Base-by-base conservation (phyloP, 805 yeast genomes). In the Yarrowia deformans region DNA sequence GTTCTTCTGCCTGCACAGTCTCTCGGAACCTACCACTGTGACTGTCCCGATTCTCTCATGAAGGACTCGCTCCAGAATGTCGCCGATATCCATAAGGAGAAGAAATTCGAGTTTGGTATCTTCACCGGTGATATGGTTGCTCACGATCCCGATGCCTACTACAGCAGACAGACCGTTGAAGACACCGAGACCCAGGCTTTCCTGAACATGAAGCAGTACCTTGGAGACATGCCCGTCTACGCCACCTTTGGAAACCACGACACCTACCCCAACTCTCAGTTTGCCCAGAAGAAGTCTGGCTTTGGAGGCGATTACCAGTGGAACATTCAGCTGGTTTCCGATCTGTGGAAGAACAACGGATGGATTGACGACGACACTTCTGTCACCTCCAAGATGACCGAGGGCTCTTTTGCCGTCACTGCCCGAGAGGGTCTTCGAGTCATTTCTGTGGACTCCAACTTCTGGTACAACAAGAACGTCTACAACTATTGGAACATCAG, bases 41-140 rank as follows among this genome's bases (percentile, higher is more conserved):
- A 89, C 75, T 79, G 89, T 5, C 92, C 93, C 9, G 87, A 84
- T 70, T 76, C 85, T n/a, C 78, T 89, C 72, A 79, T 89, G 73
- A 88, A 87, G 75, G 84, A 84, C 71, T 84, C 90, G 14, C 77
- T 88, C 75, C 80, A 81, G 68, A 78, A 84, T 29, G 79, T 85
- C 56, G 75, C 71, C 6, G 77, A 81, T n/a, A 77, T 78, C 70
- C 78, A 80, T 76, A 37, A 75, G 12, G 72, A 76, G 8, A 74
- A 79, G 49, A 70, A 82, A 45, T 88, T 84, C 73, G 88, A 87
- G 63, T 88, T 88, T 74, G 82, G 88, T 1, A 77, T 89, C 42
- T 89, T 89, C 81, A 89, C 92, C 3, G 93, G 93, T 69, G 93
- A 89, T 73, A 81, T 88, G 75, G 89, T 88, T 69, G 92, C 88